Base-by-base conservation (phyloP, 805 yeast genomes). In the Ogataea thermomethanolica region DNA sequence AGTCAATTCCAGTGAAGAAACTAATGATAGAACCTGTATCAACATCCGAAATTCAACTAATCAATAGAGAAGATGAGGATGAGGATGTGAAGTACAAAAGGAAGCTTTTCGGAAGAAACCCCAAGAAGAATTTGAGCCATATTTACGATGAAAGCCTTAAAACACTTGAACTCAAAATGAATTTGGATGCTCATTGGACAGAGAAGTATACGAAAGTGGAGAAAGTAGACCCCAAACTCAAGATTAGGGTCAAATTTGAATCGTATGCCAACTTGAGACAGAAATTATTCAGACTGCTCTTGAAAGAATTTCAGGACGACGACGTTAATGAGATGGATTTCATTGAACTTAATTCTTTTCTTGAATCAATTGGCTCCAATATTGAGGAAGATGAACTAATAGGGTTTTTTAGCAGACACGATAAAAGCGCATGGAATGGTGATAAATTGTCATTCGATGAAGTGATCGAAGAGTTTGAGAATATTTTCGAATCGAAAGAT, bases 231-330 rank as follows among this genome's bases (percentile, higher is more conserved):
- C 88, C 95, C 0, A 67, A 64, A 24, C 51, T 90, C 46, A 72
- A 74, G 35, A 58, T 88, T 11, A 67, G 79, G 20, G 79, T 81
- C 3, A 73, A 81, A 41, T 88, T 79, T 54, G 74, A 80, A 44
- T 76, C 90, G 0, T 88, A 88, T 58, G 68, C 68, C 0, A 70
- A 66, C 3, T 65, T 89, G 34, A 69, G 90, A 46, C 74, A 73
- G 46, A 79, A 79, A 38, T 75, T 90, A 48, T 88, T 95, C 91
- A 62, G 67, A 29, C 68, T 76, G 8, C 66, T 87, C 5, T 65
- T 86, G 11, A 12, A 25, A 6, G 46, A 45, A n/a, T 73, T 71
- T 25, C 75, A 76, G 46, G 81, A 71, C 50, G 77, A 59, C 32
- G 64, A 62, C 21, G 71, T 62, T 37, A 75, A 69, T 17, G 53